Percentiles rank a stretch among this genome's conserved stretches.
Conservation (phyloP, 306 rosid species). For the Cucumis hystrix region DNA sequence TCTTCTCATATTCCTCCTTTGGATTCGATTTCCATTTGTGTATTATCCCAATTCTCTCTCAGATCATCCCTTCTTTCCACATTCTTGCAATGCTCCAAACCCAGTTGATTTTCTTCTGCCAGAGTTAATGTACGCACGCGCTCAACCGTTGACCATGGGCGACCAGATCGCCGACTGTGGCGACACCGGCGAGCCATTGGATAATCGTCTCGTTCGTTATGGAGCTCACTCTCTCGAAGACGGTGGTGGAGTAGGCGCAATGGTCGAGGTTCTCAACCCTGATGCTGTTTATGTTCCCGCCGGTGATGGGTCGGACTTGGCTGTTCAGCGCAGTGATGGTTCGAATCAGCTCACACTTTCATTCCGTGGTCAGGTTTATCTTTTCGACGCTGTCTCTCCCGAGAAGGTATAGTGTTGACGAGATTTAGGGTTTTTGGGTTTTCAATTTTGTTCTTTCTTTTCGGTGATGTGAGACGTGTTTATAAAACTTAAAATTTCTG, state of each 20-base stretch:
- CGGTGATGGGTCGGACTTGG: constrained; percentile 31
- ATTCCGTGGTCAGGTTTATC: constrained; percentile 87
- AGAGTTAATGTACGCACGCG: constrained; percentile 52
- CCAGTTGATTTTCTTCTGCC: constrained; percentile 18
- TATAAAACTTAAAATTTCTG: background rate
- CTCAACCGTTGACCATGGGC: constrained; percentile 34
- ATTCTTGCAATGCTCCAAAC: constrained; percentile 33
- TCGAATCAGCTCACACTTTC: constrained; percentile 84
- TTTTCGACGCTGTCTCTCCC: constrained; percentile 76
- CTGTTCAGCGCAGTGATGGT: constrained; percentile 35
- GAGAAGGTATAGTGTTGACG: constrained; percentile 38
- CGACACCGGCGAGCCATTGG: constrained; percentile 29
- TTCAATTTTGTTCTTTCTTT: background rate
- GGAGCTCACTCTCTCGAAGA: constrained; percentile 49
- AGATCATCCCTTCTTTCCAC: background rate
- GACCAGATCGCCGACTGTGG: constrained; percentile 47
- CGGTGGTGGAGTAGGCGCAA: constrained; percentile 21
- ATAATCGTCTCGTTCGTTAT: constrained; percentile 43
- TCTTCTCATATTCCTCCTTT: background rate
- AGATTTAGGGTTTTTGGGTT: constrained; percentile 4
- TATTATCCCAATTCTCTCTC: background rate
- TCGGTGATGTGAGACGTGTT: background rate
- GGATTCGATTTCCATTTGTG: background rate
- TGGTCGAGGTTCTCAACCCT: constrained; percentile 33
- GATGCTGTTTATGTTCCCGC: constrained; percentile 33